A percentile compares a stretch with the other conserved stretches of the same genome.
Evolutionary conservation across 2,329 filamentous ascomycete species (phyloP).

Genomic region (Exophiala aquamarina): DNA sequence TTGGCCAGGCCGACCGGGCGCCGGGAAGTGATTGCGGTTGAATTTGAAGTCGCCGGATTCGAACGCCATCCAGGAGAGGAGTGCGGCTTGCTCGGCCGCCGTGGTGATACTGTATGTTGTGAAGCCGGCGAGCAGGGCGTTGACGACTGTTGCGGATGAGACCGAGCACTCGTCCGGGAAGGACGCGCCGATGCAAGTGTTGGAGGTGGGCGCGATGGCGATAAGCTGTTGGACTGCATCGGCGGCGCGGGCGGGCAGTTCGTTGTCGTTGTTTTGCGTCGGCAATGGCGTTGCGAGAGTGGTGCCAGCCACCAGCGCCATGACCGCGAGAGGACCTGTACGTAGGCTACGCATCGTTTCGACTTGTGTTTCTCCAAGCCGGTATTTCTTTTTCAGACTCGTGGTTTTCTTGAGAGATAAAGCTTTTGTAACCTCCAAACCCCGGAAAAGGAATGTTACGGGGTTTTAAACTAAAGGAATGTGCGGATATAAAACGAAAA

Average conservation of each 20-base stretch:
- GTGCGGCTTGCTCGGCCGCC: slow-evolving; percentile 64
- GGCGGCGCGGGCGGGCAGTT: neutral
- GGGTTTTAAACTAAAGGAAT: too few species aligned
- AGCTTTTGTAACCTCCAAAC: too few species aligned
- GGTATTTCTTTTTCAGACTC: too few species aligned
- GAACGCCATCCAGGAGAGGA: slow-evolving; percentile 69
- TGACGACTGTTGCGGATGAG: slow-evolving; percentile 10
- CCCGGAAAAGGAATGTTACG: too few species aligned
- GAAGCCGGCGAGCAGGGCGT: slow-evolving; percentile 58
- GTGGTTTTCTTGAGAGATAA: too few species aligned
- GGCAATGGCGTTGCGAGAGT: neutral
- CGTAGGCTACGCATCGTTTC: neutral
- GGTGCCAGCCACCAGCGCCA: neutral
- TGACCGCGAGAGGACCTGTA: too few species aligned
- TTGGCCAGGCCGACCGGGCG: slow-evolving; percentile 59
- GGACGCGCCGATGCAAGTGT: slow-evolving; percentile 13
- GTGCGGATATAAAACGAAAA: too few species aligned
- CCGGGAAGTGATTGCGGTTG: slow-evolving; percentile 63
- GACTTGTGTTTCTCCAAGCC: neutral
- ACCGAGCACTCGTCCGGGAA: slow-evolving; percentile 21
- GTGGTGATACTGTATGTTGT: slow-evolving; percentile 55
- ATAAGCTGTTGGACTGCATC: slow-evolving; percentile 21
- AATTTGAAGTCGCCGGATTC: slow-evolving; percentile 71
- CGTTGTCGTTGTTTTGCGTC: neutral
- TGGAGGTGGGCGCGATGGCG: slow-evolving; percentile 21